Evolutionary conservation across 805 yeast species (phyloP).

Genomic region (Barnettozyma sp.): DNA sequence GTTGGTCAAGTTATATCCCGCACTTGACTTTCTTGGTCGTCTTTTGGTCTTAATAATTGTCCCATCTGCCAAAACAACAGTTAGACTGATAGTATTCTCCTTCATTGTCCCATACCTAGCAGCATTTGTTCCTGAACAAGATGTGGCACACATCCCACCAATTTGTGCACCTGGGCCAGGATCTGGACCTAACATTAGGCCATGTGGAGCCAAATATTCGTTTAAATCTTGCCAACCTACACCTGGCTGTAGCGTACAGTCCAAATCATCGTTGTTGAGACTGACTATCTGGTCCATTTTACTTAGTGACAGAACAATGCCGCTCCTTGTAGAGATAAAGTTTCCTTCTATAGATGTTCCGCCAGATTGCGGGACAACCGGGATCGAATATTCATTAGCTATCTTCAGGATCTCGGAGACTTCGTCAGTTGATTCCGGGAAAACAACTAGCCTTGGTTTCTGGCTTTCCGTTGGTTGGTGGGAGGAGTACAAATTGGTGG

Average conservation of each 20-base stretch:
- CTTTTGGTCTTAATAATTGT: conserved; percentile 63
- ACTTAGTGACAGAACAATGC: conserved; percentile 51
- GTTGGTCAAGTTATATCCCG: conserved; percentile 74
- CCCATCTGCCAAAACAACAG: conserved; percentile 77
- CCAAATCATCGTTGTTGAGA: conserved; percentile 58
- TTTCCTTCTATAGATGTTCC: conserved; percentile 67
- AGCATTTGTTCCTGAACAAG: conserved; percentile 78
- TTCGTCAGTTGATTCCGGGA: conserved; percentile 49
- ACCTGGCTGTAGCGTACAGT: conserved; percentile 68
- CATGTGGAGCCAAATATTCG: conserved; percentile 39
- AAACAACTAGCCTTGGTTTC: conserved; percentile 34
- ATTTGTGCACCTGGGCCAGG: conserved; percentile 76
- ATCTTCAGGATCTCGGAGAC: conserved; percentile 49
- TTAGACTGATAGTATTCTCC: conserved; percentile 58
- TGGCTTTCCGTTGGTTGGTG: conserved; percentile 43
- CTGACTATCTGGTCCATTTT: conserved; percentile 52
- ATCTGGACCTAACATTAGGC: conserved; percentile 65
- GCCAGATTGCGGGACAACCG: conserved; percentile 59
- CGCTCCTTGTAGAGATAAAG: conserved; percentile 52
- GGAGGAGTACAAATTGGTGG: conserved; percentile 43
- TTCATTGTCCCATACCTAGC: conserved; percentile 73
- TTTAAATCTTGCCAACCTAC: conserved; percentile 71
- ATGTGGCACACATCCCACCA: conserved; percentile 72
- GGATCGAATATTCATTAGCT: conserved; percentile 46
- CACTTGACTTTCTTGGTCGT: conserved; percentile 69